Base-by-base conservation (phyloP, 208 protist genomes). In the Giardia muris region DNA sequence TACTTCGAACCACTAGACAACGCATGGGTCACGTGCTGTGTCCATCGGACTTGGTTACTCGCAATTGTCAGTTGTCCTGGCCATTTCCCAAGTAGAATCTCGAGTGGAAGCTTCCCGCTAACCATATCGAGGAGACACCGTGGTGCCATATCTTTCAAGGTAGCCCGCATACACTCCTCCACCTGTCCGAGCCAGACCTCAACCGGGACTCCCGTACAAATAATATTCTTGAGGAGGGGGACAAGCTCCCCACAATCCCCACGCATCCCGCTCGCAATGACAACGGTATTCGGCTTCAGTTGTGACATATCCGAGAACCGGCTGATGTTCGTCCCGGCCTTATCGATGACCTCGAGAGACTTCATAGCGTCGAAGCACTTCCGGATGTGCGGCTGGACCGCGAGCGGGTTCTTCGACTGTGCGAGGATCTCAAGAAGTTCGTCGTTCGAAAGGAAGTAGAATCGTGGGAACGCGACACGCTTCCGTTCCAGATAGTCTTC, bases 401-500 rank as follows among this genome's bases (percentile, higher is more conserved):
- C 92, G 22, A 87, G 86, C 42, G 95, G 95, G 67, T 95, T 93
- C 22, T 93, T 93, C 4, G 94, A 92, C 87, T 96, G 92, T 2
- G 97, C 97, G 46, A 99, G 94, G 92, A 99, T 98, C 94, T 98
- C 97, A 2, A 99, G 95, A 87, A 99, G 94, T 92, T 99, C 97
- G 86, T 96, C 95, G 91, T 96, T 95, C 2, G 94, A 95, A 0
- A 96, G 90, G 91, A 96, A 96, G 89, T 96, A 96, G 67, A 96
- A 96, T 19, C 95, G 89, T 76, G 95, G 92, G 88, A 96, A 96
- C 42, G 67, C 46, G 0, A 46, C 19, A 42, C 95, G 86, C 93
- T 96, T 96, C 42, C 92, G 94, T 90, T 95, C 94, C 67, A 98
- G 94, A 95, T 98, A 98, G 92, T 98, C 97, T 89, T 97, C 97